Conservation (phyloP, 2,329 filamentous ascomycete species). For the Diaporthe amygdali region DNA sequence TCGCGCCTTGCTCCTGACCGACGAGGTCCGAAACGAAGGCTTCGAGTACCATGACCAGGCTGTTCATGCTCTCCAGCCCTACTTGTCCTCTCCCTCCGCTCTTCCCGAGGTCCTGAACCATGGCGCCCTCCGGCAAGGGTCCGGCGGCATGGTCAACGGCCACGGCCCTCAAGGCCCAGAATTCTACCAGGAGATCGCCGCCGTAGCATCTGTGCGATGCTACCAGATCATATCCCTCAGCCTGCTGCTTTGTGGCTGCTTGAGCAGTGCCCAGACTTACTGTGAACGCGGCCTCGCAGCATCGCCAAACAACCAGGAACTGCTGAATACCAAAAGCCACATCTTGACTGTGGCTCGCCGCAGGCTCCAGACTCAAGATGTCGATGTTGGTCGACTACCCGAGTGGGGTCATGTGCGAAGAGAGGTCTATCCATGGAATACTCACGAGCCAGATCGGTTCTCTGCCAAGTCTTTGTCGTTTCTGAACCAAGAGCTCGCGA, state of each 20-base stretch:
- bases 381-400: conserved; percentile 63
- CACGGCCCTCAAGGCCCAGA: conserved; percentile 40
- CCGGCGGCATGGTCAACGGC: conserved; percentile 38
- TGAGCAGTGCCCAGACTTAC: conserved; percentile 71
- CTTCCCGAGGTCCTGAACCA: conserved; percentile 51
- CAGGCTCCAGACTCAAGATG: conserved; percentile 49
- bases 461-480: conserved; percentile 70
- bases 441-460: conserved; percentile 72
- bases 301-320: conserved; percentile 59
- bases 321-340: conserved; percentile 57
- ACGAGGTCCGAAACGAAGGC: conserved; percentile 78
- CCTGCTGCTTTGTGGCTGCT: conserved; percentile 68
- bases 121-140: conserved; percentile 45
- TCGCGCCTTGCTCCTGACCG: conserved; percentile 82
- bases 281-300: conserved; percentile 64
- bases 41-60: conserved; percentile 83
- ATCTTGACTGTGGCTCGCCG: conserved; percentile 59
- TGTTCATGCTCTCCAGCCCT: conserved; percentile 53
- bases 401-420: conserved; percentile 73
- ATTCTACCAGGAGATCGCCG: conserved; percentile 47
- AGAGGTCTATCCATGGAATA: conserved; percentile 74
- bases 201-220: conserved; percentile 58
- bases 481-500: conserved; percentile 72
- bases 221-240: conserved; percentile 64
- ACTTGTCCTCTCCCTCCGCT: conserved; percentile 37